Conservation (phyloP, 2,329 filamentous ascomycete species). For the Trichoderma asperellum region DNA sequence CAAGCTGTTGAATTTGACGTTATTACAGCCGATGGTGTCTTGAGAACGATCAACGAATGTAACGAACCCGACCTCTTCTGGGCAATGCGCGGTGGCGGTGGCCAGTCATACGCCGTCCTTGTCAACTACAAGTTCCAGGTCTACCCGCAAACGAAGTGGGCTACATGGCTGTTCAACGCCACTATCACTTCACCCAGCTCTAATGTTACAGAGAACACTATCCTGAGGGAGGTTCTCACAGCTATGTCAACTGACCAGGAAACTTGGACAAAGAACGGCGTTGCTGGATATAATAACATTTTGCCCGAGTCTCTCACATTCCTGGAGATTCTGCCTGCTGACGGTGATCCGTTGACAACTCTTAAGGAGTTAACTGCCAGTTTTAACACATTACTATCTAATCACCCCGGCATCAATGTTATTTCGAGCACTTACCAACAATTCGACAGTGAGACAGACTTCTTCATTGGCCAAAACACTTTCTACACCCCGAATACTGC, state of each 20-base stretch:
- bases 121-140: slow-evolving; percentile 50
- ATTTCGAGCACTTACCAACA: neutral
- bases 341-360: neutral
- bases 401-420: slow-evolving; percentile 10
- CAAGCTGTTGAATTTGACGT: slow-evolving; percentile 60
- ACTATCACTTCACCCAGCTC: slow-evolving; percentile 47
- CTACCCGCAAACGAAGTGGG: slow-evolving; percentile 52
- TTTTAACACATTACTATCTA: neutral
- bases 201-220: slow-evolving; percentile 45
- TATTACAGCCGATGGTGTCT: slow-evolving; percentile 51
- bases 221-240: slow-evolving; percentile 50
- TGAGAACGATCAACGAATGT: slow-evolving; percentile 49
- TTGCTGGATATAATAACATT: slow-evolving; percentile 15
- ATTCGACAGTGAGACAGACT: neutral
- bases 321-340: slow-evolving; percentile 9
- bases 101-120: slow-evolving; percentile 52
- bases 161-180: slow-evolving; percentile 53
- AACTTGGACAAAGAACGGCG: neutral
- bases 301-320: neutral
- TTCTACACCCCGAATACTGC: neutral
- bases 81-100: slow-evolving; percentile 59
- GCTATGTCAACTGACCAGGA: neutral
- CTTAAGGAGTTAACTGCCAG: neutral
- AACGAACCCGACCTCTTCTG: slow-evolving; percentile 60
- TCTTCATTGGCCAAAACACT: neutral